Evolutionary conservation across 2,329 filamentous ascomycete species (phyloP).

Genomic region (Ascocoryne sarcoides): DNA sequence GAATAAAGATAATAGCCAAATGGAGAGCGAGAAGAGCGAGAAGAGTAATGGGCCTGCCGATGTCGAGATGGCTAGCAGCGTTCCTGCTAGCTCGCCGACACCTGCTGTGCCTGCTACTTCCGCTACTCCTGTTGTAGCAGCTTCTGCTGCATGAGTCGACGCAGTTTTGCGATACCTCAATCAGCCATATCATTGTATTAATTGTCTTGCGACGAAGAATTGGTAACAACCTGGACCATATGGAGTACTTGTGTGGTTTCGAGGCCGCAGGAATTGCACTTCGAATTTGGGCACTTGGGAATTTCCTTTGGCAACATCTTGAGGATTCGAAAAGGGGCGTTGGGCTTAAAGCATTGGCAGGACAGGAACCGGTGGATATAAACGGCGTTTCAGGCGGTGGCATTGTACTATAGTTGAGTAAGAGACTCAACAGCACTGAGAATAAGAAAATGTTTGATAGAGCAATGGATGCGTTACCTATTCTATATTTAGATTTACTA

Average conservation of each 20-base stretch:
- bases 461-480: no score
- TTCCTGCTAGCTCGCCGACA: conserved; percentile 39
- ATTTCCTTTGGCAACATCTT: not conserved
- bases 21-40: conserved; percentile 47
- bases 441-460: no score
- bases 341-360: not conserved
- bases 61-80: conserved; percentile 48
- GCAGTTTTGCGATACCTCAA: no score
- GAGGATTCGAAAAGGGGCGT: conserved; percentile 1
- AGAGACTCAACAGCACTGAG: no score
- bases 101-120: conserved; percentile 24
- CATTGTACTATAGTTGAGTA: conserved; percentile 11
- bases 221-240: no score
- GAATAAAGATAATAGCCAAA: conserved; percentile 50
- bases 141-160: conserved; percentile 7
- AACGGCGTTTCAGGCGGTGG: not conserved
- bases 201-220: no score
- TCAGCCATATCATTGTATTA: no score
- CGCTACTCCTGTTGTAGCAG: conserved; percentile 4
- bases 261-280: not conserved
- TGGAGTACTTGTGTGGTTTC: no score
- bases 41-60: conserved; percentile 50
- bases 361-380: not conserved
- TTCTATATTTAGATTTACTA: no score
- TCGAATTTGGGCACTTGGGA: not conserved